These are phyloP conservation scores for Fusarium pseudograminearum DNA, from an alignment of 2,329 filamentous ascomycete species.

Conservation along the genomic window DNA sequence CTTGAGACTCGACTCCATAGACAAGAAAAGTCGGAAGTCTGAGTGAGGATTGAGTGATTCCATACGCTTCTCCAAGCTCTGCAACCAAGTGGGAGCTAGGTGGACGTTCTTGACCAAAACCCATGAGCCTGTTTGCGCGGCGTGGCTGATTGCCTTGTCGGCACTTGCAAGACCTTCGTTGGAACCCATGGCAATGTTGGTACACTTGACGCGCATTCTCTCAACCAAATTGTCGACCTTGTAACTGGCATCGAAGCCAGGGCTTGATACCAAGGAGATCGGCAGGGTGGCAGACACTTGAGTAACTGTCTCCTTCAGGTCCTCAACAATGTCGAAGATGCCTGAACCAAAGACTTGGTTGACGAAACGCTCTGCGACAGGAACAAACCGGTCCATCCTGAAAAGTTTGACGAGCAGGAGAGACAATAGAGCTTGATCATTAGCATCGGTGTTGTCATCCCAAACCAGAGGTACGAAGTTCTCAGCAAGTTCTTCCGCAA, in stretches of 20 bases:
- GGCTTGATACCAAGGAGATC: conserved; percentile 91
- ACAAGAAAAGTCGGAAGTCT: conserved; percentile 94
- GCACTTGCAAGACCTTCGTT: conserved; percentile 92
- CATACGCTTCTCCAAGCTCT: conserved; percentile 96
- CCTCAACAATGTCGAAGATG: conserved; percentile 85
- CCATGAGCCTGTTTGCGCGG: conserved; percentile 92
- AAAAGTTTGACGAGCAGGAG: conserved; percentile 93
- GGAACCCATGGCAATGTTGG: conserved; percentile 99
- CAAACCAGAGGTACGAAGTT: conserved; percentile 82
- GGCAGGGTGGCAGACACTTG: conserved; percentile 87
- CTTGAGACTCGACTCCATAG: conserved; percentile 97
- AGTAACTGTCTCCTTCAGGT: conserved; percentile 85
- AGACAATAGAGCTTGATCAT: conserved; percentile 84
- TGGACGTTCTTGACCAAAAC: conserved; percentile 99
- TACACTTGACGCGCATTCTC: conserved; percentile 82
- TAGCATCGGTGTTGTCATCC: conserved; percentile 70
- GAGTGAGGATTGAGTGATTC: conserved; percentile 93
- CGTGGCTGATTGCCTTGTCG: conserved; percentile 94
- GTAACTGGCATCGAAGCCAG: conserved; percentile 98
- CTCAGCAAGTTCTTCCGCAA: conserved; percentile 87
- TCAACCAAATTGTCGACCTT: conserved; percentile 97
- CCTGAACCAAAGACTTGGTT: conserved; percentile 84
- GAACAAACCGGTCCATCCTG: conserved; percentile 94
- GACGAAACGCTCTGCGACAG: conserved; percentile 91
- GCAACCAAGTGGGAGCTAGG: conserved; percentile 93